Evolutionary conservation across 2,329 filamentous ascomycete species (phyloP).

Genomic region (Trichophaea hybrida): DNA sequence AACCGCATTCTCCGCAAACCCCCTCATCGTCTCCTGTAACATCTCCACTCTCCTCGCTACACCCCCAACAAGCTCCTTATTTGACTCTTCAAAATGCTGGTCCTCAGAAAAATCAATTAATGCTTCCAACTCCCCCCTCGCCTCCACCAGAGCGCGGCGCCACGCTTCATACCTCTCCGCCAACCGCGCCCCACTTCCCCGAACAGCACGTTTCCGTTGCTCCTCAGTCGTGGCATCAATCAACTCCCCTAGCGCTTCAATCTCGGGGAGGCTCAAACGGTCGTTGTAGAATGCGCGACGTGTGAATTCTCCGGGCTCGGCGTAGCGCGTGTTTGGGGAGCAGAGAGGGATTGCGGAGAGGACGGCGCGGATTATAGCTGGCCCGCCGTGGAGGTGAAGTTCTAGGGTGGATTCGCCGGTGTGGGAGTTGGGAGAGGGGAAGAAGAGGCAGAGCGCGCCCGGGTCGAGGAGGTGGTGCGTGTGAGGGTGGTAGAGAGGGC

Average conservation of each 20-base stretch:
- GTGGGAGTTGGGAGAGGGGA: constrained; percentile 64
- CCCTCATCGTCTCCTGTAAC: constrained; percentile 48
- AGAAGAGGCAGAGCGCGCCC: constrained; percentile 66
- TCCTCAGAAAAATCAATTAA: constrained; percentile 96
- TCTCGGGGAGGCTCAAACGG: constrained; percentile 73
- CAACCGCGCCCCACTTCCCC: constrained; percentile 52
- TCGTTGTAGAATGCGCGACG: constrained; percentile 78
- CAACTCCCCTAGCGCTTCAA: constrained; percentile 50
- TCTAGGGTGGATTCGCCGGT: constrained; percentile 91
- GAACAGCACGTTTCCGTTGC: constrained; percentile 61
- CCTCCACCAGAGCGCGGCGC: constrained; percentile 61
- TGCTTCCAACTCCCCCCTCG: constrained; percentile 82
- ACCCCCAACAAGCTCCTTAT: constrained; percentile 52
- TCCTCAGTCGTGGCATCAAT: constrained; percentile 71
- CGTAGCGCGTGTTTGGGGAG: constrained; percentile 52
- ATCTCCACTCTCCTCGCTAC: constrained; percentile 50
- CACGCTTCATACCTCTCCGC: constrained; percentile 70
- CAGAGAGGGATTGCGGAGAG: constrained; percentile 57
- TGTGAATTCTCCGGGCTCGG: constrained; percentile 92
- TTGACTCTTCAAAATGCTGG: constrained; percentile 88
- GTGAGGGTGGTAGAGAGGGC: constrained; percentile 53
- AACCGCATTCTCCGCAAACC: constrained; percentile 63
- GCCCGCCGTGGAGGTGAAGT: constrained; percentile 83
- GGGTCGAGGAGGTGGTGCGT: constrained; percentile 49
- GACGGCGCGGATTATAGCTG: constrained; percentile 76